These are phyloP conservation scores for Plasmodium knowlesi DNA, from an alignment of 169 alveolate genomes.

Conservation along the genomic window DNA sequence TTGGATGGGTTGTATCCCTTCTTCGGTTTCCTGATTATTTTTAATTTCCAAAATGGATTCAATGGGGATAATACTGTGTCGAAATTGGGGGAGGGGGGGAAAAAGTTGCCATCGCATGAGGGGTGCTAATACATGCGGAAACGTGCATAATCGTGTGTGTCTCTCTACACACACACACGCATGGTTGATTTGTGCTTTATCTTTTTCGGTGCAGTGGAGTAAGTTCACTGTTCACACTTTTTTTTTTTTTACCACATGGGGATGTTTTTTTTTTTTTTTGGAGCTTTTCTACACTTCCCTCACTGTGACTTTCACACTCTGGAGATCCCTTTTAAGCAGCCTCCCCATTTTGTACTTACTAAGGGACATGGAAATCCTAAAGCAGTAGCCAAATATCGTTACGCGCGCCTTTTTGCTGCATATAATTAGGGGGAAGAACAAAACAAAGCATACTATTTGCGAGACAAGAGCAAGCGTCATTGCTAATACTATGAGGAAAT, in stretches of 20 bases:
- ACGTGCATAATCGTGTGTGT: not conserved
- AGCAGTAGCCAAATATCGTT: constrained; percentile 9
- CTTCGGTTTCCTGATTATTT: constrained; percentile 42
- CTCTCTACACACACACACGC: not conserved
- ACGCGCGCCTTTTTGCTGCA: constrained; percentile 12
- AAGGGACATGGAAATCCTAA: not conserved
- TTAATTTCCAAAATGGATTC: constrained; percentile 82
- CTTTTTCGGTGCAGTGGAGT: not conserved
- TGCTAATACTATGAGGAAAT: not conserved
- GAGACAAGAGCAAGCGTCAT: not conserved
- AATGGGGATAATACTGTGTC: constrained; percentile 30
- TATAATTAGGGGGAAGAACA: constrained; percentile 52
- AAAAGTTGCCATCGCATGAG: not conserved
- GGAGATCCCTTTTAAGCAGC: not conserved
- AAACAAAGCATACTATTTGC: constrained; percentile 2
- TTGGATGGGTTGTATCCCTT: constrained; percentile 65
- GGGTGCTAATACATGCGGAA: not conserved
- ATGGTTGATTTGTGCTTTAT: not conserved
- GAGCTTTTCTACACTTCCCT: not conserved
- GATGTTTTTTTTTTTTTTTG: not conserved
- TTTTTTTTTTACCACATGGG: not conserved
- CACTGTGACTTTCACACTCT: not conserved
- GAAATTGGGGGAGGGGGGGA: not conserved
- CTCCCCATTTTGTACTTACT: constrained; percentile 38
- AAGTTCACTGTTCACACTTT: not conserved